Conservation (phyloP, 805 yeast species). For the Yarrowia bubula region DNA sequence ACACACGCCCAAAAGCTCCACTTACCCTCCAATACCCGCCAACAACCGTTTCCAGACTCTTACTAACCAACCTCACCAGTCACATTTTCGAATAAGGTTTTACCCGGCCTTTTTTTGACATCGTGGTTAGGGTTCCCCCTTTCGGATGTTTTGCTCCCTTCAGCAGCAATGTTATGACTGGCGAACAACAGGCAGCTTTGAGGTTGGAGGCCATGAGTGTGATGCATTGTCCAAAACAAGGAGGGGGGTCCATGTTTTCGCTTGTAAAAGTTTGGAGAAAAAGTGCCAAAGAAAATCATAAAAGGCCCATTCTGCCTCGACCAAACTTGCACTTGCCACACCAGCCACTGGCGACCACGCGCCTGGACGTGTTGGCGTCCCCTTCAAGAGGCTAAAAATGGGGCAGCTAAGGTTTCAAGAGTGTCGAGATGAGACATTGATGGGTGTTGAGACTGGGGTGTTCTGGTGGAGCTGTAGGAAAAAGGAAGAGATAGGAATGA, state of each 20-base stretch:
- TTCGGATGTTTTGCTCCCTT: conserved; percentile 4
- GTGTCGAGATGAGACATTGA: not conserved
- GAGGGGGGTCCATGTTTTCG: too few relatives aligned
- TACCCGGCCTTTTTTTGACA: not conserved
- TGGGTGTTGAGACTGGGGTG: too few relatives aligned
- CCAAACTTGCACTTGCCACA: not conserved
- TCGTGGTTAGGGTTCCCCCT: not conserved
- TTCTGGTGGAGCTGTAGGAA: not conserved
- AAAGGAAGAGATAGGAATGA: not conserved
- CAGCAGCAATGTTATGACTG: conserved; percentile 21
- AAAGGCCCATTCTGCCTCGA: not conserved
- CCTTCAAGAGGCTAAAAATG: conserved; percentile 7
- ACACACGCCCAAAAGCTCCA: too few relatives aligned
- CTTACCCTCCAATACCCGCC: too few relatives aligned
- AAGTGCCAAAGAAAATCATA: too few relatives aligned
- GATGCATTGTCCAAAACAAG: too few relatives aligned
- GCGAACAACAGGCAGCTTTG: not conserved
- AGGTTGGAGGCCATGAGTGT: not conserved
- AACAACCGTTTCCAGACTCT: too few relatives aligned
- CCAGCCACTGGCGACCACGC: conserved; percentile 6
- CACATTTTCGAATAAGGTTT: too few relatives aligned
- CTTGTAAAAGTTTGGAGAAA: too few relatives aligned
- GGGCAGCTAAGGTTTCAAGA: not conserved
- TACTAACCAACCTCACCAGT: too few relatives aligned
- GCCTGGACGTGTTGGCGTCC: conserved; percentile 9